phyloP scores from a whole-genome alignment of 2,329 filamentous ascomycete genomes.

The Plectosphaerella plurivora region DNA sequence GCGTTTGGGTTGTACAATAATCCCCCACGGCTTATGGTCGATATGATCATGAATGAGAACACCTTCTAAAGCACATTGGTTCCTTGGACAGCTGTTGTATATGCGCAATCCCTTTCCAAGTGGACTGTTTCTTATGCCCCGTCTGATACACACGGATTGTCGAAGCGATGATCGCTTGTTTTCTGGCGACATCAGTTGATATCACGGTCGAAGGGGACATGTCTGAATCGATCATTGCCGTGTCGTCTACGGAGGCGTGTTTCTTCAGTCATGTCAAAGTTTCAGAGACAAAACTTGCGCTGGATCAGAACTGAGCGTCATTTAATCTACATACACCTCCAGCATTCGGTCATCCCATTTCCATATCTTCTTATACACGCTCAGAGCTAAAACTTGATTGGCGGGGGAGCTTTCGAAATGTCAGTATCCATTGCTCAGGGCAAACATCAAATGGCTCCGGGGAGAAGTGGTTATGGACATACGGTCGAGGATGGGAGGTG shows the following conservation, averaged over 20 bases:
- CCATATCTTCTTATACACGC: background rate
- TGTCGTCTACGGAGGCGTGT: too few relatives aligned
- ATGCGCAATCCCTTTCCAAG: too few relatives aligned
- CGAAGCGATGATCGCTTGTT: too few relatives aligned
- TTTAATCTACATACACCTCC: background rate
- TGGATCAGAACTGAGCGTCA: background rate
- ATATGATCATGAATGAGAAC: slow-evolving; percentile 59
- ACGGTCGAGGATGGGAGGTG: slow-evolving; percentile 76
- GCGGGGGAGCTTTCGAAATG: slow-evolving; percentile 39
- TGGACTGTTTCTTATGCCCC: too few relatives aligned
- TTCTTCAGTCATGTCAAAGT: background rate
- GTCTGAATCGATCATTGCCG: too few relatives aligned
- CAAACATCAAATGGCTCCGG: background rate
- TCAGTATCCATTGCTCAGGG: slow-evolving; percentile 12
- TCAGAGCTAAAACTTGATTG: slow-evolving; percentile 37
- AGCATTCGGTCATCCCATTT: background rate
- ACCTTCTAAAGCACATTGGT: slow-evolving; percentile 36
- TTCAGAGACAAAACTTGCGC: background rate
- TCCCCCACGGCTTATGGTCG: slow-evolving; percentile 49
- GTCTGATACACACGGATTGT: too few relatives aligned
- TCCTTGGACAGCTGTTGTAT: too few relatives aligned
- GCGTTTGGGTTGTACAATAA: slow-evolving; percentile 70
- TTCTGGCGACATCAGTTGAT: too few relatives aligned
- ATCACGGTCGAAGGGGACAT: too few relatives aligned
- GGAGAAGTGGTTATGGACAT: slow-evolving; percentile 34